These are phyloP conservation scores for Jimgerdemannia lactiflua DNA, from an alignment of 192 early-diverging fungal species.

Conservation along the genomic window DNA sequence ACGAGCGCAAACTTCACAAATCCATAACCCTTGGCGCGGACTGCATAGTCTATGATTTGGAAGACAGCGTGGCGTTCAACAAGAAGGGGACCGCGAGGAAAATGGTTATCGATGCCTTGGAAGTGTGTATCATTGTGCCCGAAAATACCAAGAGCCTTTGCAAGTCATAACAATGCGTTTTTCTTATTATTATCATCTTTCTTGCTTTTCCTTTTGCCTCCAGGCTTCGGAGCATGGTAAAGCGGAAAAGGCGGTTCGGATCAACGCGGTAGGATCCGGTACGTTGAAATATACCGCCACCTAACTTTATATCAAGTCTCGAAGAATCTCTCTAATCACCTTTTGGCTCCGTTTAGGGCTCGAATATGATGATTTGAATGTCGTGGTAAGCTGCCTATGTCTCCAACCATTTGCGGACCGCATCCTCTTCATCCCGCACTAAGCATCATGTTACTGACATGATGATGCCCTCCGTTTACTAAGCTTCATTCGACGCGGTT, in stretches of 20 bases:
- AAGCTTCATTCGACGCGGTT: constrained; percentile 64
- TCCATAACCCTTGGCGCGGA: constrained; percentile 70
- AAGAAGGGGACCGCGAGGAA: constrained; percentile 78
- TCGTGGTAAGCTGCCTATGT: constrained; percentile 50
- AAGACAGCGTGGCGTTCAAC: constrained; percentile 84
- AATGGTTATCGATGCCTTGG: constrained; percentile 68
- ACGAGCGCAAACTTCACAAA: constrained; percentile 82
- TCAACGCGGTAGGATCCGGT: constrained; percentile 81
- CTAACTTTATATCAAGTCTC: constrained; percentile 12
- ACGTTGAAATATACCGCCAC: not conserved
- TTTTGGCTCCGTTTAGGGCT: constrained; percentile 33
- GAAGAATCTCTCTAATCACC: not conserved
- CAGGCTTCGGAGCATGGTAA: constrained; percentile 61
- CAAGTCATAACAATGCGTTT: too few species aligned
- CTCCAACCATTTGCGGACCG: not conserved
- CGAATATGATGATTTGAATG: constrained; percentile 77
- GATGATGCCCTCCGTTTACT: not conserved
- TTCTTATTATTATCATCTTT: constrained; percentile 2
- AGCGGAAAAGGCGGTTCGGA: constrained; percentile 84
- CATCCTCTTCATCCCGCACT: constrained; percentile 4
- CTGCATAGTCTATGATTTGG: constrained; percentile 89
- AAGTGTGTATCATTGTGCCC: constrained; percentile 20
- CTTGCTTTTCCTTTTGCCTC: constrained; percentile 5
- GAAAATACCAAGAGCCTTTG: not conserved
- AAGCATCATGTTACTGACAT: constrained; percentile 3